Percentiles rank a stretch among this genome's conserved stretches.
Evolutionary conservation across 176 grass and related monocot genomes (phyloP).

Genomic region (Microstegium vimineum): DNA sequence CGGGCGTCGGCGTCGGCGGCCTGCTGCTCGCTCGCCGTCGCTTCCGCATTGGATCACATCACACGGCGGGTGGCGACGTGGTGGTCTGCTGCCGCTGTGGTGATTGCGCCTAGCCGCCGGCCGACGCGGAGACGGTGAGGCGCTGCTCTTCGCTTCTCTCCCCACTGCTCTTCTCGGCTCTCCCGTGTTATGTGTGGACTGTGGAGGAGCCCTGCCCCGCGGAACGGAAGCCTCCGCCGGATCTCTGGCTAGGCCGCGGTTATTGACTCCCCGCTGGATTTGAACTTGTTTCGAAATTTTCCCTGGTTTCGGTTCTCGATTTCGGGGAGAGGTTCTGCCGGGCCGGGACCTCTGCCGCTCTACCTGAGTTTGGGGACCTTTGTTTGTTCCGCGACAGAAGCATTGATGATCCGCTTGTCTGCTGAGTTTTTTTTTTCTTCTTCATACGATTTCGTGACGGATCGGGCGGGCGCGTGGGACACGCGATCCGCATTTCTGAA

Average conservation of each 20-base stretch:
- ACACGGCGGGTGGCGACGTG: not conserved
- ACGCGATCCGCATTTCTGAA: slow-evolving; percentile 22
- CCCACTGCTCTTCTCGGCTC: not conserved
- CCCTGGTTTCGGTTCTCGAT: not conserved
- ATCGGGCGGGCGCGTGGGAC: not conserved
- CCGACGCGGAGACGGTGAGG: not conserved
- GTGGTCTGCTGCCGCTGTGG: not conserved
- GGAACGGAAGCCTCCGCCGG: not conserved
- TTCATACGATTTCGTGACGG: not conserved
- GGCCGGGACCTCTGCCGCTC: not conserved
- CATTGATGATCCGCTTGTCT: slow-evolving; percentile 28
- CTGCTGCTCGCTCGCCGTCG: not conserved
- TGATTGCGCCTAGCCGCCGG: not conserved
- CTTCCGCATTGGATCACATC: slow-evolving; percentile 37
- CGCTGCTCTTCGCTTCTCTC: too few relatives aligned
- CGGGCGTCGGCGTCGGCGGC: slow-evolving; percentile 16
- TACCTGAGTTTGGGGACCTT: not conserved
- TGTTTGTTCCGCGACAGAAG: not conserved
- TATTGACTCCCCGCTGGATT: not conserved
- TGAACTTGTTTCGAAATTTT: not conserved
- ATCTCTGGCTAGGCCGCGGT: not conserved
- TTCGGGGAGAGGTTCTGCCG: not conserved
- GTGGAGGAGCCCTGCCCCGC: not conserved
- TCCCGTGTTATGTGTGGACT: not conserved
- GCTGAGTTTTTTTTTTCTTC: not conserved